Evolutionary conservation across 208 protist species (phyloP).

Genomic region (Spironucleus salmonicida): DNA sequence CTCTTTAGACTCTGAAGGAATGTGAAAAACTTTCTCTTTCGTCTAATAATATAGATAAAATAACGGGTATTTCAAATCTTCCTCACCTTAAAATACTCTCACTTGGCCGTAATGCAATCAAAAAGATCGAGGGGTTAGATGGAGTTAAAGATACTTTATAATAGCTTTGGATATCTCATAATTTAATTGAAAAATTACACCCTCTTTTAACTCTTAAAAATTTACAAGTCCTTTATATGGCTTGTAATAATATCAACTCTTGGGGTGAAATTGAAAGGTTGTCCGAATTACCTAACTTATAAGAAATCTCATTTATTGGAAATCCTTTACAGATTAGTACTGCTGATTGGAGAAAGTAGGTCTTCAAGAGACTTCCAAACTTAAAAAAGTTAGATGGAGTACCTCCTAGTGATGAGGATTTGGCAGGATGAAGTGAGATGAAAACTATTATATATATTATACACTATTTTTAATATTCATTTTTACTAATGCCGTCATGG

Average conservation of each 20-base stretch:
- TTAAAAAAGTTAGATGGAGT: conserved; percentile 25
- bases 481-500: no score
- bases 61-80: not conserved
- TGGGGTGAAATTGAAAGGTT: conserved; percentile 73
- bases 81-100: conserved; percentile 69
- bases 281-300: conserved; percentile 67
- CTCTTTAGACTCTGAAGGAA: conserved; percentile 5
- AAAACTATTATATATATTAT: no score
- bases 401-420: conserved; percentile 14
- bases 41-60: conserved; percentile 18
- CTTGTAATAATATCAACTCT: conserved; percentile 74
- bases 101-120: conserved; percentile 71
- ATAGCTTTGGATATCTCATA: conserved; percentile 80
- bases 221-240: conserved; percentile 68
- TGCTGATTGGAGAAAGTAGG: conserved; percentile 4
- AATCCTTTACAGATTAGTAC: conserved; percentile 57
- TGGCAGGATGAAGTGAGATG: not conserved
- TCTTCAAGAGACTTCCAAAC: not conserved
- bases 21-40: conserved; percentile 5
- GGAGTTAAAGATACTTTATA: conserved; percentile 60
- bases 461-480: no score
- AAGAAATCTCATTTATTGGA: conserved; percentile 68
- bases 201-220: conserved; percentile 72
- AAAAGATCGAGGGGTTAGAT: conserved; percentile 77
- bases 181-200: conserved; percentile 72